Conservation (phyloP, 2,329 filamentous ascomycete species). For the Alternaria gansuensis region DNA sequence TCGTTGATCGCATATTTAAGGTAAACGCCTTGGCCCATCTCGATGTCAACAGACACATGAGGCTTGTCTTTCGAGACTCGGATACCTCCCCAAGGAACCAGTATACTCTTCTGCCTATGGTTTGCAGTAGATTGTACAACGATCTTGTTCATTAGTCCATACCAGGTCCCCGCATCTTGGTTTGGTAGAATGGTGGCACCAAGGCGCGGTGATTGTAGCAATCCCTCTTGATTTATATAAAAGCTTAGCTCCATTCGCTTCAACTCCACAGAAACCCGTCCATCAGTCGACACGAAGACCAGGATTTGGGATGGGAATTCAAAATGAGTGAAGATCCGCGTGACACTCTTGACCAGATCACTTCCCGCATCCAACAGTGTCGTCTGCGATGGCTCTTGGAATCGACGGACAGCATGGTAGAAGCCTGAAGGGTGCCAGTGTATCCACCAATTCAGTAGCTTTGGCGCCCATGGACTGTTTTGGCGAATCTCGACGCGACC, state of each 20-base stretch:
- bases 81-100: constrained; percentile 62
- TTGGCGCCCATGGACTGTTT: constrained; percentile 54
- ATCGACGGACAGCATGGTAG: constrained; percentile 17
- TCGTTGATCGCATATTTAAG: constrained; percentile 64
- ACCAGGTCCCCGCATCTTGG: constrained; percentile 68
- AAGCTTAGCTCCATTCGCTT: constrained; percentile 65
- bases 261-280: constrained; percentile 59
- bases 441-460: constrained; percentile 54
- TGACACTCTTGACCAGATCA: constrained; percentile 52
- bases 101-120: constrained; percentile 58
- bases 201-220: constrained; percentile 62
- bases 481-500: constrained; percentile 63
- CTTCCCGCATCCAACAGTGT: constrained; percentile 62
- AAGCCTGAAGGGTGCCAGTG: constrained; percentile 32
- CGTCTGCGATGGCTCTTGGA: constrained; percentile 37
- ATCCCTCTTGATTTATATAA: constrained; percentile 54
- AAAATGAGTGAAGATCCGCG: constrained; percentile 61
- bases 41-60: constrained; percentile 58
- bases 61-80: constrained; percentile 32
- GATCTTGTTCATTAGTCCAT: constrained; percentile 68
- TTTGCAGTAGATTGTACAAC: constrained; percentile 62
- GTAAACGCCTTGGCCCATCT: constrained; percentile 53
- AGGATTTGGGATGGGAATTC: constrained; percentile 57
- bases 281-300: constrained; percentile 56
- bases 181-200: constrained; percentile 58